A percentile compares a stretch with the other conserved stretches of the same genome.
Evolutionary conservation across 306 rosid genomes (phyloP).

Genomic region (Sicyos edulis): DNA sequence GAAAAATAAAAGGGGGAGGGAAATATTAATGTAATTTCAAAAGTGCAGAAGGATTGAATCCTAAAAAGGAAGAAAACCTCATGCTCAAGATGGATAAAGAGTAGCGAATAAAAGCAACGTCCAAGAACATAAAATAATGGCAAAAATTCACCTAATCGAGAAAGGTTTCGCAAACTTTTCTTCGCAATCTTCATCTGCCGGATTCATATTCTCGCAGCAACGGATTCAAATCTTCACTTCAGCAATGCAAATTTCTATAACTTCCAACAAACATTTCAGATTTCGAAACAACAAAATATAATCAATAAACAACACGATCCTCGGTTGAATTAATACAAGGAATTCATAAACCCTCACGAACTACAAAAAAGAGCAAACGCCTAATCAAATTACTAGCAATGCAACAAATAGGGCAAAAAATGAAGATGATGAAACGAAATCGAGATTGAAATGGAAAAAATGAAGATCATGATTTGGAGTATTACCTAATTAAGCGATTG

Average conservation of each 20-base stretch:
- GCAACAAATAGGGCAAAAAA: background rate
- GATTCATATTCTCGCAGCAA: background rate
- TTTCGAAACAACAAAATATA: background rate
- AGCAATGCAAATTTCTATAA: background rate
- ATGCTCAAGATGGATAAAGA: background rate
- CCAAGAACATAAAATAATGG: slow-evolving; percentile 1
- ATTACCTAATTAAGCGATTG: background rate
- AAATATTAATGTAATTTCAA: background rate
- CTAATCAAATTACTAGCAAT: background rate
- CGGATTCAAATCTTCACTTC: background rate
- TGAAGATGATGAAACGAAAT: background rate
- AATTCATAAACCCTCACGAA: background rate
- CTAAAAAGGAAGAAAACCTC: background rate
- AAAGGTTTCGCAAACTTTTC: background rate
- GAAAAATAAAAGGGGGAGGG: background rate
- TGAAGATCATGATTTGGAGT: background rate
- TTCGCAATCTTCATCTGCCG: background rate
- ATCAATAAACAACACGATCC: background rate
- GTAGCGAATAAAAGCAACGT: background rate
- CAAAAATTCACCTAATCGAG: background rate
- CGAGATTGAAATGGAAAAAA: background rate
- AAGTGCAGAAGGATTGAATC: background rate
- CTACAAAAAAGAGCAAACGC: too few relatives aligned
- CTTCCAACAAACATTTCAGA: background rate
- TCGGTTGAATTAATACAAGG: background rate